Evolutionary conservation across 2,329 filamentous ascomycete species (phyloP), one percentile per base, ranked within the genome.

Genomic region (Nigrospora sphaerica): DNA sequence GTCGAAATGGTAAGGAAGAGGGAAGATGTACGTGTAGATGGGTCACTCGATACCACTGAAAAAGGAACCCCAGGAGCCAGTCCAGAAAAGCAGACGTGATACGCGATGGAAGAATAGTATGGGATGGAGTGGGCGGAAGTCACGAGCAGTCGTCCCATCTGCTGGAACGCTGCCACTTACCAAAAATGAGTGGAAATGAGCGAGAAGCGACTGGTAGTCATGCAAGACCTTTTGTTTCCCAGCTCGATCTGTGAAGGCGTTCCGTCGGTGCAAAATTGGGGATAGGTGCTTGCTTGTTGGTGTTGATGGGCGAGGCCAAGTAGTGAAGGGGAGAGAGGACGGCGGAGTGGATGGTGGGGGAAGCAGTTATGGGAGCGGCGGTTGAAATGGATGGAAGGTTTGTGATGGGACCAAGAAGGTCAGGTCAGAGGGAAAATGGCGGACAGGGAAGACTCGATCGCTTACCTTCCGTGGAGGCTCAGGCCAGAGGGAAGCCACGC

Each of bases 141-240:
- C 16, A 33, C 12, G 1, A n/a, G n/a, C 36, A 13, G 18, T 2
- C 32, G 14, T 35, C 9, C n/a, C n/a, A 14, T 39, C 23, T 28
- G 23, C 23, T 6, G 23, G 23, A 10, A 28, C 23, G 7, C 7
- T 6, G 23, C 23, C 13, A 59, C 56, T 47, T 53, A 57, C 57
- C 60, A 59, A 57, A 57, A 57, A 55, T 17, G 48, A 54, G 45
- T 28, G 49, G 52, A 46, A 44, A 46, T 44, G 42, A 59, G 54
- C 57, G 56, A 64, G 61, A 57, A 60, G 59, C 60, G 60, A 63
- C 47, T 48, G 54, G 57, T 70, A 70, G 60, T 52, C 63, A 69
- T 71, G 70, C 57, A 68, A 62, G 57, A 58, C 56, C 54, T 52
- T 54, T 46, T 12, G 50, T 17, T 28, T 28, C 23, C 23, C 23